phyloP scores from a whole-genome alignment of 331 rosid species.

The Dryas integrifolia region DNA sequence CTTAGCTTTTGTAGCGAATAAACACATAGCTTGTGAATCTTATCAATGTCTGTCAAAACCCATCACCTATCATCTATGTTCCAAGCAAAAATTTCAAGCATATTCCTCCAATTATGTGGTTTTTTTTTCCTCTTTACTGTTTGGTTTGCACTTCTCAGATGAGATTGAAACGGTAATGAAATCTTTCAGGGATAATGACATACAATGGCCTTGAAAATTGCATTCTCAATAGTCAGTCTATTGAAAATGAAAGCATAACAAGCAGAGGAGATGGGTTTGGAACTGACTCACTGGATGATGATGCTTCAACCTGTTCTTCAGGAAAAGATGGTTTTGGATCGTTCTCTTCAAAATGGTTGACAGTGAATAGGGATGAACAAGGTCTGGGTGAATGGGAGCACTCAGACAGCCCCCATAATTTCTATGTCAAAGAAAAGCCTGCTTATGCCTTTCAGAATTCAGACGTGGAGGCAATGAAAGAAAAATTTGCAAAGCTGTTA shows the following conservation, averaged over 20 bases:
- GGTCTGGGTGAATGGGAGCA: conserved; percentile 70
- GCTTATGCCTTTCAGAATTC: conserved; percentile 46
- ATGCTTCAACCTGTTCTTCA: conserved; percentile 74
- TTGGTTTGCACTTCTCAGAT: background rate
- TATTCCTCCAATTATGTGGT: background rate
- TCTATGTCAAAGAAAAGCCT: conserved; percentile 61
- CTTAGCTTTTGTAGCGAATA: background rate
- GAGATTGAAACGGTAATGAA: conserved; percentile 5
- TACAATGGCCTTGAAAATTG: conserved; percentile 86
- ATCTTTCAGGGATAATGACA: conserved; percentile 73
- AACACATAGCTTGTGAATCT: background rate
- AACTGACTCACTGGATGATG: conserved; percentile 78
- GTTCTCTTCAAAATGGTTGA: conserved; percentile 73
- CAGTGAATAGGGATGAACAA: conserved; percentile 55
- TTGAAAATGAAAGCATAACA: conserved; percentile 71
- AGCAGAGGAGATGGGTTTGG: conserved; percentile 77
- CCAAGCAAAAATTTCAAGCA: background rate
- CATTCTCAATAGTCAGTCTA: conserved; percentile 58
- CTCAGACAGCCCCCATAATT: conserved; percentile 51
- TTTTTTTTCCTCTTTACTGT: background rate
- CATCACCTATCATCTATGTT: background rate
- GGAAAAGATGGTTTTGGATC: conserved; percentile 81
- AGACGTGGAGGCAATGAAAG: conserved; percentile 82
- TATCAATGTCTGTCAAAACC: background rate
- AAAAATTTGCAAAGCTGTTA: conserved; percentile 71